phyloP scores from a whole-genome alignment of 208 protist genomes.

The Porcisia hertigi region DNA sequence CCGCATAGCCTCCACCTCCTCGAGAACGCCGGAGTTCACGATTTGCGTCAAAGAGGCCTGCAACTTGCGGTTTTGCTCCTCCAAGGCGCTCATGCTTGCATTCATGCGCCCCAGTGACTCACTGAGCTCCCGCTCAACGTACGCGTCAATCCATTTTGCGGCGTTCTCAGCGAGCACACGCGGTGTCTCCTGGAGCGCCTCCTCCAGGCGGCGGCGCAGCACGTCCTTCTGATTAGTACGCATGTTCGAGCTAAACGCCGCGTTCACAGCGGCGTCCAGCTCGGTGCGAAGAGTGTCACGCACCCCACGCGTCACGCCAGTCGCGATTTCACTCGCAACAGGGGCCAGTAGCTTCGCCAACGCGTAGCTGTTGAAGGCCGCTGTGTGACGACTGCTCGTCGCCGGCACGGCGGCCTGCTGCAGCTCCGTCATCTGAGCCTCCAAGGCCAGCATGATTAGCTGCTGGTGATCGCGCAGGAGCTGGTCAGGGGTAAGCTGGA shows the following conservation, averaged over 20 bases:
- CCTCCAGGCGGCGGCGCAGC: conserved; percentile 71
- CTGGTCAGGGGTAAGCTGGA: conserved; percentile 69
- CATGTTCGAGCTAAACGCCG: conserved; percentile 49
- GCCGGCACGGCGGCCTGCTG: conserved; percentile 31
- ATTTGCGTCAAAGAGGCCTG: conserved; percentile 59
- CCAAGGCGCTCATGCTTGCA: conserved; percentile 42
- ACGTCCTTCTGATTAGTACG: conserved; percentile 58
- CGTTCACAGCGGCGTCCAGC: conserved; percentile 67
- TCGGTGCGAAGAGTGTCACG: conserved; percentile 58
- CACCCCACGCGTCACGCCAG: conserved; percentile 67
- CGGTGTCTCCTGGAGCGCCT: conserved; percentile 62
- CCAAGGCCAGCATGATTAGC: conserved; percentile 76
- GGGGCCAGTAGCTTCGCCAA: conserved; percentile 53
- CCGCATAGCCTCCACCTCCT: conserved; percentile 64
- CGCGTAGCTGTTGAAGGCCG: conserved; percentile 73
- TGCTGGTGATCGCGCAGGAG: conserved; percentile 75
- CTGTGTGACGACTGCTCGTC: conserved; percentile 14
- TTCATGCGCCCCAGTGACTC: conserved; percentile 54
- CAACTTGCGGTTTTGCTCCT: conserved; percentile 68
- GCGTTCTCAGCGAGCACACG: conserved; percentile 58
- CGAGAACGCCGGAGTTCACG: conserved; percentile 37
- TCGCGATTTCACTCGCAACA: conserved; percentile 64
- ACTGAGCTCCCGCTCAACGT: conserved; percentile 57
- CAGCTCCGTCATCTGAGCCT: conserved; percentile 92
- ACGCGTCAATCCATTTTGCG: conserved; percentile 44